A percentile compares a stretch with the other conserved stretches of the same genome.
Evolutionary conservation across 441 rosid species (phyloP).

Genomic region (Adansonia rubrostipa): DNA sequence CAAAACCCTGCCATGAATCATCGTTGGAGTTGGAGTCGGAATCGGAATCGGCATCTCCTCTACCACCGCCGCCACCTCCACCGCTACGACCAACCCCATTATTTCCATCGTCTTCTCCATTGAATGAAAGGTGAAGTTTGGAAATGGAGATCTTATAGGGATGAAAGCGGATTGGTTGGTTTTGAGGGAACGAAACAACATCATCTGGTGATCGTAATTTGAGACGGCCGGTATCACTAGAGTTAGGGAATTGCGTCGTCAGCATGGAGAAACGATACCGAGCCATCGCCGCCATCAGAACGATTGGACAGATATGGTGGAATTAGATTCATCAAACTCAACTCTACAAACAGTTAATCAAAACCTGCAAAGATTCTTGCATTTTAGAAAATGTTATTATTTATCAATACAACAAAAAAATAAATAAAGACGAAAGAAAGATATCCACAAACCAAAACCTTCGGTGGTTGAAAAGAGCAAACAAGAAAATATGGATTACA

Average conservation of each 20-base stretch:
- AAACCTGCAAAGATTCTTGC: neutral
- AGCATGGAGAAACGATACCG: slow-evolving; percentile 46
- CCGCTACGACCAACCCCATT: slow-evolving; percentile 39
- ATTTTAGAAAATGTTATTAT: neutral
- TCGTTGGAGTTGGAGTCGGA: slow-evolving; percentile 28
- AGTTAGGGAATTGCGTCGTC: slow-evolving; percentile 33
- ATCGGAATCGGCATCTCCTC: slow-evolving; percentile 40
- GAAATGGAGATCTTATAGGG: slow-evolving; percentile 28
- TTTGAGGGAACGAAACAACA: slow-evolving; percentile 41
- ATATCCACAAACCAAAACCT: too few species aligned
- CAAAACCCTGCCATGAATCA: slow-evolving; percentile 52
- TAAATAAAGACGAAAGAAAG: too few species aligned
- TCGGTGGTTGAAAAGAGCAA: too few species aligned
- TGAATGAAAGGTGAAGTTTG: slow-evolving; percentile 26
- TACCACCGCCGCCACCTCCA: slow-evolving; percentile 44
- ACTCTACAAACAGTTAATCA: slow-evolving; percentile 10
- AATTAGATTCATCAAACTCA: neutral
- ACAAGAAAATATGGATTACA: too few species aligned
- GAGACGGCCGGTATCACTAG: slow-evolving; percentile 28
- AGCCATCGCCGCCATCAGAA: slow-evolving; percentile 50
- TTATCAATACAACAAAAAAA: neutral
- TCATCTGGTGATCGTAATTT: slow-evolving; percentile 24
- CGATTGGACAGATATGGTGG: neutral
- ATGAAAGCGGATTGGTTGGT: slow-evolving; percentile 42
- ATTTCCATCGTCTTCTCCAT: slow-evolving; percentile 40